Evolutionary conservation across 1,284 basidiomycete species (phyloP), one percentile per base, ranked within the genome.

Genomic region (Pterulicium gracile): DNA sequence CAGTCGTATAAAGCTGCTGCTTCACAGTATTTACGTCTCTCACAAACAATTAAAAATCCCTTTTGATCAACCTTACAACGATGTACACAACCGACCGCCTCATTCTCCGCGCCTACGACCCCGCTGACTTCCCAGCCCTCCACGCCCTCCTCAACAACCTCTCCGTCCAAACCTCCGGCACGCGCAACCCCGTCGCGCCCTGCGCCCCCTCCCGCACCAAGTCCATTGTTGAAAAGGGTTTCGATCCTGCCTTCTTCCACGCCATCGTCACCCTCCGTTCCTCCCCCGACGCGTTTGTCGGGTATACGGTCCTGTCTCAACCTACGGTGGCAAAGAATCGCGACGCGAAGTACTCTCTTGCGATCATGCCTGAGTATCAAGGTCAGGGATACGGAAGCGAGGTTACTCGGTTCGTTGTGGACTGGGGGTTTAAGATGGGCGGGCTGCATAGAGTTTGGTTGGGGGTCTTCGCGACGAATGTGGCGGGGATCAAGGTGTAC

Each of bases 401-500:
- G 47, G 46, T 49, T 3, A 35, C 49, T 43, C 7, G 14, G 3
- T 53, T 49, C 48, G 4, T 47, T 3, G 35, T 51, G 17, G 42
- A 45, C 12, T 42, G 51, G 22, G 47, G 24, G 23, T 53, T 53
- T 34, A 21, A 20, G 17, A 27, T 19, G 32, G 19, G 51, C 14
- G 48, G 48, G n/a, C 14, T 51, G 48, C 50, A 51, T 42, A 43
- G 52, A n/a, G 19, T 53, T 36, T 19, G 46, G 20, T 43, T 53
- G 15, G 20, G 21, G 15, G 49, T 47, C 24, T 50, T 48, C n/a
- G 48, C 27, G 24, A 35, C 39, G 22, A 53, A 53, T 23, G 24
- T 15, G 42, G 24, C 46, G 2, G 52, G 48, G 13, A 20, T 24
- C 12, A 24, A 40, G 23, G 15, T 53, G n/a, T 53, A 53, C 21